These are phyloP conservation scores for Beauveria sp. DNA, from an alignment of 2,329 filamentous ascomycete genomes.

Conservation along the genomic window DNA sequence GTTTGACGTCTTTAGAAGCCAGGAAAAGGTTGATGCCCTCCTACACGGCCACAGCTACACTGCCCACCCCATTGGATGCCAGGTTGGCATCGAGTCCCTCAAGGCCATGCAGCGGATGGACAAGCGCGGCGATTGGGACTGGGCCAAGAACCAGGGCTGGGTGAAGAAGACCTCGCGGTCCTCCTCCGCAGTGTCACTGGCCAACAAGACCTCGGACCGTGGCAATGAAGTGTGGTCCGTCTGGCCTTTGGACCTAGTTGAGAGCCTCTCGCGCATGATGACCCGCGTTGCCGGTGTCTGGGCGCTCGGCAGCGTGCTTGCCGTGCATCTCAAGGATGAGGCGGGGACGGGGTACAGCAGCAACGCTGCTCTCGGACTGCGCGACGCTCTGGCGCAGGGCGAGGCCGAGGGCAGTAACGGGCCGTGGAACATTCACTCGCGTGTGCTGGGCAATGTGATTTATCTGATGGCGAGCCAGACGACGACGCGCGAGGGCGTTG, in stretches of 20 bases:
- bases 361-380: slow-evolving; percentile 36
- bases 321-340: slow-evolving; percentile 45
- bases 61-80: slow-evolving; percentile 73
- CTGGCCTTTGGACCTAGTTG: slow-evolving; percentile 58
- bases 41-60: slow-evolving; percentile 85
- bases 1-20: slow-evolving; percentile 62
- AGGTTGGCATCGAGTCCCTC: slow-evolving; percentile 65
- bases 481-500: slow-evolving; percentile 24
- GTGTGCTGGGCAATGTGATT: slow-evolving; percentile 50
- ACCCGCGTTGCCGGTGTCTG: slow-evolving; percentile 56
- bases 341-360: slow-evolving; percentile 40
- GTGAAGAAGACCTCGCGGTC: neutral
- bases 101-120: slow-evolving; percentile 53
- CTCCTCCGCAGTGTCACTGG: neutral
- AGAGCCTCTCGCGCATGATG: slow-evolving; percentile 46
- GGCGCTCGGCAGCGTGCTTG: slow-evolving; percentile 67
- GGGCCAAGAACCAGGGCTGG: slow-evolving; percentile 42
- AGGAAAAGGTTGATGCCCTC: slow-evolving; percentile 70
- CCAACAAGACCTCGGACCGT: neutral
- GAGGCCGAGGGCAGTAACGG: slow-evolving; percentile 21
- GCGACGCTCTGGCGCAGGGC: slow-evolving; percentile 26
- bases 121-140: slow-evolving; percentile 45
- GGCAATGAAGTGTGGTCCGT: slow-evolving; percentile 51
- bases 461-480: slow-evolving; percentile 51
- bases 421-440: slow-evolving; percentile 43